Conservation (phyloP, 2,329 filamentous ascomycete species). For the Cadophora gregata region DNA sequence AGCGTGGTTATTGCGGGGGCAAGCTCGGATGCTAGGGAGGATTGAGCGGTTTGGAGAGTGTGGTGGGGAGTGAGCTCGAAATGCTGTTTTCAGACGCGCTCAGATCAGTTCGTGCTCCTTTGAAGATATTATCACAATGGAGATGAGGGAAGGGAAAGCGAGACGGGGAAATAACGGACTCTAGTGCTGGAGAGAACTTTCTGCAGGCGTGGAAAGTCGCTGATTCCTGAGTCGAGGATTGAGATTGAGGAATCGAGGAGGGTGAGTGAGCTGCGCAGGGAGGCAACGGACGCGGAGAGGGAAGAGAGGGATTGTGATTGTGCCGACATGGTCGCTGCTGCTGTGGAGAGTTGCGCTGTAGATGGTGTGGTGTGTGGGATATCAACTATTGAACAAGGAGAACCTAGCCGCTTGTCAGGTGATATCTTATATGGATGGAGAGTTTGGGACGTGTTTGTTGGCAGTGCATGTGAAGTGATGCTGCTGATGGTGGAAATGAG, state of each 20-base stretch:
- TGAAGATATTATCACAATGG: too few relatives aligned
- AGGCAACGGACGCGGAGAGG: conserved; percentile 38
- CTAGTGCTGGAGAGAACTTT: conserved; percentile 46
- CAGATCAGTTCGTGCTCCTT: too few relatives aligned
- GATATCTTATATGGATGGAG: not conserved
- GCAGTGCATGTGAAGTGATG: not conserved
- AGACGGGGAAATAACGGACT: conserved; percentile 35
- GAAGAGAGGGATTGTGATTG: conserved; percentile 34
- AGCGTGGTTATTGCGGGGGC: conserved; percentile 73
- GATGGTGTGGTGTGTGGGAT: not conserved
- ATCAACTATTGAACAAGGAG: not conserved
- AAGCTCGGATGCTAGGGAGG: conserved; percentile 70
- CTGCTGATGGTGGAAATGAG: not conserved
- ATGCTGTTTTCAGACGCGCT: too few relatives aligned
- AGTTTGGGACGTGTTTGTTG: not conserved
- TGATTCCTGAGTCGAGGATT: conserved; percentile 46
- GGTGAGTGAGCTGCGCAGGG: conserved; percentile 46
- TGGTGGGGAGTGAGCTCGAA: conserved; percentile 75
- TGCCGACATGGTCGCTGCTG: conserved; percentile 14
- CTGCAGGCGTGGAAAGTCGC: conserved; percentile 45
- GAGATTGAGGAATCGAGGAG: conserved; percentile 47
- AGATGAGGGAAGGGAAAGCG: too few relatives aligned
- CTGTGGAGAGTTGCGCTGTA: not conserved
- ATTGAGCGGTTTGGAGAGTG: conserved; percentile 67
- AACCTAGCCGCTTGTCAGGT: not conserved